phyloP scores from a whole-genome alignment of 148 eudicot species.

The Bassia scoparia region DNA sequence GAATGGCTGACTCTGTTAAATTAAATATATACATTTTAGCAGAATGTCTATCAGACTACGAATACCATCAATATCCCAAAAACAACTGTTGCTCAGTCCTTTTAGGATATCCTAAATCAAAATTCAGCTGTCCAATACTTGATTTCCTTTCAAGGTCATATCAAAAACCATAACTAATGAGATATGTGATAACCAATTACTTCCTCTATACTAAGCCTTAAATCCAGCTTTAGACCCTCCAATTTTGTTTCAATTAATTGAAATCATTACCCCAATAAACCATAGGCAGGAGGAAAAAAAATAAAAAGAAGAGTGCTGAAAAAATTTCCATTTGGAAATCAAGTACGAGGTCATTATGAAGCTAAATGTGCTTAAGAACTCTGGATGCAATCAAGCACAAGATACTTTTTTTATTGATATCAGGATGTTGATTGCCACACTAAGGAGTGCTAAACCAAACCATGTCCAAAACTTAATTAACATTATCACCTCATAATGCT shows the following conservation, averaged over 20 bases:
- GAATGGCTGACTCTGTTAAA: neutral
- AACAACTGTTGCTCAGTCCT: neutral
- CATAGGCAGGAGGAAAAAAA: neutral
- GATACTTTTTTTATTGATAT: neutral
- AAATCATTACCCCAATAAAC: neutral
- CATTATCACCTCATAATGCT: neutral
- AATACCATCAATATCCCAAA: neutral
- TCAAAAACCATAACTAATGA: neutral
- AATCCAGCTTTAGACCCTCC: neutral
- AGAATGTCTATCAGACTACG: neutral
- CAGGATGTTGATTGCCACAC: constrained; percentile 1
- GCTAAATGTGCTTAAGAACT: neutral
- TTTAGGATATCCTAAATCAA: neutral
- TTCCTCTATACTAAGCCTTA: neutral
- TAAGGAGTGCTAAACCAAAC: neutral
- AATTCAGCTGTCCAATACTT: neutral
- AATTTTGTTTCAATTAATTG: neutral
- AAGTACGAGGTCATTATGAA: neutral
- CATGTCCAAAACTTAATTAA: neutral
- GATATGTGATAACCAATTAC: neutral
- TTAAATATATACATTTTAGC: neutral
- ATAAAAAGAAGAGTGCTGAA: neutral
- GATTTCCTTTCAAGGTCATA: neutral
- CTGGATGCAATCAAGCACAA: neutral
- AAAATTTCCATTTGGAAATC: neutral